These are phyloP conservation scores for Ettlia oleoabundans DNA, from an alignment of 139 green algal genomes.

Conservation along the genomic window DNA sequence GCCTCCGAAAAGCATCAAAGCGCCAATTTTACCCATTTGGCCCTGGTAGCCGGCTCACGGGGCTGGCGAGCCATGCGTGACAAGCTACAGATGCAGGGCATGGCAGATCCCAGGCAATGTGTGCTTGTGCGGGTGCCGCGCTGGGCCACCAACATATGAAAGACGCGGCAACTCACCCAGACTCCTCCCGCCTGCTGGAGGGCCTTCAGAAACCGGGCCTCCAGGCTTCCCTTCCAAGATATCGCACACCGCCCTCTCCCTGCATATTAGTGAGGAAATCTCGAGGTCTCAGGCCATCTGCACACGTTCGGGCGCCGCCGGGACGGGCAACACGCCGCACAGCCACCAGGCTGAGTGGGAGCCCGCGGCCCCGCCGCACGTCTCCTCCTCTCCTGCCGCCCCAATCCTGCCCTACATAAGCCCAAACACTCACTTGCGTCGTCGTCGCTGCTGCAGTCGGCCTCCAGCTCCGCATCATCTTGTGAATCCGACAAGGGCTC, in stretches of 20 bases:
- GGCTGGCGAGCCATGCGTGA: too few relatives aligned
- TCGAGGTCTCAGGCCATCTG: background rate
- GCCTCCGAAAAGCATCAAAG: too few relatives aligned
- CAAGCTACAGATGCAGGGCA: too few relatives aligned
- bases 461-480: background rate
- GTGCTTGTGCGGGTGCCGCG: too few relatives aligned
- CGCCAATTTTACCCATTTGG: too few relatives aligned
- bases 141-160: too few relatives aligned
- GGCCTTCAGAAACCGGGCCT: slow-evolving; percentile 23
- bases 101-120: too few relatives aligned
- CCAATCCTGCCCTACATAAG: background rate
- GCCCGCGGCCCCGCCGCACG: background rate
- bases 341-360: background rate
- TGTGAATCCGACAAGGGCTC: background rate
- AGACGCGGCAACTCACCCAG: slow-evolving; percentile 11
- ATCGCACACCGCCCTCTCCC: background rate
- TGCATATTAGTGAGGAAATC: background rate
- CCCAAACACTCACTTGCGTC: background rate
- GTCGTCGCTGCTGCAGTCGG: slow-evolving; percentile 1
- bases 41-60: too few relatives aligned
- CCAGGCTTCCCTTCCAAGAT: slow-evolving; percentile 3
- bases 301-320: background rate
- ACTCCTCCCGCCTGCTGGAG: slow-evolving; percentile 24
- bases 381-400: background rate
- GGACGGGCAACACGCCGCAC: too few relatives aligned